Evolutionary conservation across 2,329 filamentous ascomycete genomes (phyloP), one percentile per base, ranked within the genome.

Genomic region (Claviceps sp.): DNA sequence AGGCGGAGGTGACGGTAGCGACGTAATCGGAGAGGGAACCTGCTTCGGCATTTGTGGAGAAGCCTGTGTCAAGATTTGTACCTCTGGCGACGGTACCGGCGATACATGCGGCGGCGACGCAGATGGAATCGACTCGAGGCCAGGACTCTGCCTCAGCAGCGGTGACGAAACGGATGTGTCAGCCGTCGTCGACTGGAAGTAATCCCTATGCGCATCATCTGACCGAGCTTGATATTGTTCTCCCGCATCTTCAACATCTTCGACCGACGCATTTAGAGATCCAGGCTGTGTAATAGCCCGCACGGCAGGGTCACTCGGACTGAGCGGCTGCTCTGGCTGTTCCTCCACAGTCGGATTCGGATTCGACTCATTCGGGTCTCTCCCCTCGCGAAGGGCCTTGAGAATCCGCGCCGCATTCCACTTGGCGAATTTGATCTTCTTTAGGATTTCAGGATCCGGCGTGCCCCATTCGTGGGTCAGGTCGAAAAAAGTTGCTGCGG

Each of bases 391-490:
- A 61, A 96, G 78, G 11, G 93, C 93, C 68, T 88, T 95, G 16
- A 86, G 76, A 62, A 98, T 98, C 53, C 93, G 81, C 38, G 91
- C 73, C 2, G 91, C 90, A 66, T 97, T 94, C 77, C 88, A 98
- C 68, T 97, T 98, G 43, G 91, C 89, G 64, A 88, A 98, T 66
- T 94, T 96, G 68, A 91, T 88, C 73, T 95, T 97, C 51, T 88
- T 80, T 40, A 82, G 75, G 20, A 83, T 80, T 62, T 97, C 89
- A 1, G 78, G 69, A 37, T 95, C 87, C 11, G 83, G 71, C 0
- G 79, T 69, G 5, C 82, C 84, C 89, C 91, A 98, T 61, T 95
- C 85, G 56, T 83, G 83, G 52, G 88, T 78, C 5, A 97, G 75
- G 58, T 96, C 88, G 61, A 97, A 82, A 66, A 98, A 97, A 0